Evolutionary conservation across 2,329 filamentous ascomycete genomes (phyloP), one percentile per base, ranked within the genome.

Genomic region (Colletotrichum liriopes): DNA sequence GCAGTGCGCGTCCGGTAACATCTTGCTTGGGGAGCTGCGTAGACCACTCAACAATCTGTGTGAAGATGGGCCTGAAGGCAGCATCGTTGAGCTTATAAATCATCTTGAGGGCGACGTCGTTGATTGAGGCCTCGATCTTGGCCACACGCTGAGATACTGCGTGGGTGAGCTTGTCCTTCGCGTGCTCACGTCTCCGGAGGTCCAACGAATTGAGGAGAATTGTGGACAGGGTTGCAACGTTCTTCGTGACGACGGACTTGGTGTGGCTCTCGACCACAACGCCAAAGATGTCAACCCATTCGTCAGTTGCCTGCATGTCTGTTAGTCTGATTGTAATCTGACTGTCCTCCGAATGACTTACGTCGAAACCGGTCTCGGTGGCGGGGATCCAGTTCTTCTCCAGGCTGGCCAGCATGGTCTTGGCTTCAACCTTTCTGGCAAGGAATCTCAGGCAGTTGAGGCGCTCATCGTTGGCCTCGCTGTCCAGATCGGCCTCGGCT

Each of bases 81-180:
- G 93, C 92, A 79, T 99, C 96, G 83, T 98, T 98, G 73, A 99
- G 89, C 86, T 98, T 98, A 86, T 97, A 94, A 65, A 98, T 93
- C 91, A 98, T 96, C 82, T 94, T 93, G 71, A 99, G 89, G 0
- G 92, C 90, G 16, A 93, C 90, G 12, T 92, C 89, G 79, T 94
- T 93, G 75, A 94, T 78, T 14, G 86, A 85, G 2, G 85, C 83
- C 79, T 97, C 94, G 16, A 75, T 85, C 52, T 87, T 85, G 26
- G 86, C 82, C 7, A 93, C 81, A 55, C 88, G 84, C 18, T 87
- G 82, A 20, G 86, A 78, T 45, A 74, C 77, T 52, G 85, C 81
- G 66, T 77, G 77, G 67, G 79, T 80, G 32, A 85, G 81, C 1
- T 88, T 83, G 41, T 86, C 83, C 72, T 88, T 86, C 12, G 81